Conservation (phyloP, 352 stramenopile genomes). For the Phytophthora capsici region DNA sequence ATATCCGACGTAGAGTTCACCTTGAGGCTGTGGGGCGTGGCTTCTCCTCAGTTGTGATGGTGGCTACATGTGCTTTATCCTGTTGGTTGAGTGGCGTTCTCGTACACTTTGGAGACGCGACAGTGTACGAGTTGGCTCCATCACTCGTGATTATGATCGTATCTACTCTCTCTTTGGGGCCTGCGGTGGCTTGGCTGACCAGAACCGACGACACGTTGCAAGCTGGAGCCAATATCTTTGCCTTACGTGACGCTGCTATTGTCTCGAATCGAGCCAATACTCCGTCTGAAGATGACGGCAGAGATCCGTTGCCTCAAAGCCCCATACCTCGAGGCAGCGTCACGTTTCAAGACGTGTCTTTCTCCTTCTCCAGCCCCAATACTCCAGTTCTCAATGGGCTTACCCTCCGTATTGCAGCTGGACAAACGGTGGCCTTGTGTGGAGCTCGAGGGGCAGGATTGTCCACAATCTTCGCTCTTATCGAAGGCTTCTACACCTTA, state of each 20-base stretch:
- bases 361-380: constrained; percentile 47
- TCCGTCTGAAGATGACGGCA: constrained; percentile 18
- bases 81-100: constrained; percentile 69
- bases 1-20: constrained; percentile 25
- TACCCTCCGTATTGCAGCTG: constrained; percentile 29
- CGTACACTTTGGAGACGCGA: constrained; percentile 46
- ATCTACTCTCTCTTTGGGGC: constrained; percentile 41
- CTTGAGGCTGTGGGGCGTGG: constrained; percentile 53
- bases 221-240: constrained; percentile 37
- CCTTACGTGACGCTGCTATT: constrained; percentile 35
- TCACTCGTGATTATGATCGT: constrained; percentile 57
- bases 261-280: constrained; percentile 2
- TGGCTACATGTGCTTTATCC: constrained; percentile 52
- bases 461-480: constrained; percentile 56
- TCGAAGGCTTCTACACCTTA: constrained; percentile 83
- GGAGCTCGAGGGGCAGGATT: constrained; percentile 50
- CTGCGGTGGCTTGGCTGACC: constrained; percentile 37
- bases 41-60: constrained; percentile 65
- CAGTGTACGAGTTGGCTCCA: constrained; percentile 47
- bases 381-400: constrained; percentile 24
- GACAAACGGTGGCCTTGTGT: constrained; percentile 42
- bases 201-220: constrained; percentile 28
- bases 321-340: constrained; percentile 41
- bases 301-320: constrained; percentile 21
- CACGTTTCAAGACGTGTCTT: constrained; percentile 46